These are phyloP conservation scores for Scutellaria baicalensis DNA, from an alignment of 257 asterid species.

Conservation along the genomic window DNA sequence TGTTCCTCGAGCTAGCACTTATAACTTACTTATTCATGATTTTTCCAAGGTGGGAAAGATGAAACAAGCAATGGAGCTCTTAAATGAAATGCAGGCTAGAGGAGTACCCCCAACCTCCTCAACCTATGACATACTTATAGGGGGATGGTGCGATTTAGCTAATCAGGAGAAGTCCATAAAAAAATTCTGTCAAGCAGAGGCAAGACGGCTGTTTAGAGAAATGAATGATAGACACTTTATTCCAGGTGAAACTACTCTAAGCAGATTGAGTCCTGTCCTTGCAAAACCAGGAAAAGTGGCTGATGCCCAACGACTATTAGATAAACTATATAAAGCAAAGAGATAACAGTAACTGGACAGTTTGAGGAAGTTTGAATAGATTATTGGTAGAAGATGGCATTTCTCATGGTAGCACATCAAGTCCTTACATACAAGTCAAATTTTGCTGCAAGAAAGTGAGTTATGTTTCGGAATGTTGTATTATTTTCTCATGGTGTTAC, in stretches of 20 bases:
- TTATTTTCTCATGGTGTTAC: not conserved
- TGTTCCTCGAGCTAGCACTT: constrained; percentile 69
- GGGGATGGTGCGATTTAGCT: constrained; percentile 77
- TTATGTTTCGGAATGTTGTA: not conserved
- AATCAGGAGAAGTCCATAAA: constrained; percentile 41
- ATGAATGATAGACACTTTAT: constrained; percentile 62
- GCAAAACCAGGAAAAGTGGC: constrained; percentile 70
- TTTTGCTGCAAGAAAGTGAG: constrained; percentile 18
- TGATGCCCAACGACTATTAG: constrained; percentile 58
- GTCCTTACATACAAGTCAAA: not conserved
- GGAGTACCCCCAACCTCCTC: constrained; percentile 65
- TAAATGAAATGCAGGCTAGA: constrained; percentile 74
- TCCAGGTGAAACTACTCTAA: constrained; percentile 61
- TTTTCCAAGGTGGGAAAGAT: constrained; percentile 82
- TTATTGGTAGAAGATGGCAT: not conserved
- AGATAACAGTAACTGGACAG: constrained; percentile 16
- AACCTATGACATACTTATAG: constrained; percentile 68
- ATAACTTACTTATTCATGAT: constrained; percentile 57
- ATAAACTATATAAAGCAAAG: constrained; percentile 48
- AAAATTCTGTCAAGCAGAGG: constrained; percentile 51
- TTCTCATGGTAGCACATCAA: not conserved
- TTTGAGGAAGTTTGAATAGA: constrained; percentile 2
- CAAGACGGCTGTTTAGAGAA: constrained; percentile 54
- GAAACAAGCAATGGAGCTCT: constrained; percentile 83
- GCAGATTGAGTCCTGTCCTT: constrained; percentile 49